Base-by-base conservation (phyloP, 495 filamentous ascomycete species). In the Pyrenula massariospora region DNA sequence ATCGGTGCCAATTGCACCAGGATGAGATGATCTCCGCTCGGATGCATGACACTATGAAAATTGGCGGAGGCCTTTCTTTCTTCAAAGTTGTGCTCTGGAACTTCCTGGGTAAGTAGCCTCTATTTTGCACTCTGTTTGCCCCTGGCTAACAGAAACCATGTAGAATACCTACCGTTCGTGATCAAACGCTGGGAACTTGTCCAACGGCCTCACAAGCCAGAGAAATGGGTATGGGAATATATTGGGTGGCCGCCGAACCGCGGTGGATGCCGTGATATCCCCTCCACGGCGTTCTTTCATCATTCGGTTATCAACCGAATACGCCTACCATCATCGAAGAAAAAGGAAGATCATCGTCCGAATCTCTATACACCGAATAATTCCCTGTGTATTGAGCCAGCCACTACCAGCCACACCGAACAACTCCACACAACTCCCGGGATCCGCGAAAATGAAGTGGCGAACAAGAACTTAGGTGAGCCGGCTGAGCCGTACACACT, bases 181-280 rank as follows among this genome's bases (percentile, higher is more conserved):
- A 0, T 86, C 91, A 1, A 55, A 89, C 1, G 78, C 78, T 0
- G 93, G 90, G 90, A 84, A 83, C 22, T 68, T 90, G 25, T 92
- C 93, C 87, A 87, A 94, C 63, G 91, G 84, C 62, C 71, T 94
- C 12, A 89, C 89, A 64, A 93, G 20, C 77, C 81, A 53, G 55
- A 73, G 1, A 84, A 92, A 58, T 88, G 88, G 0, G 80, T 81
- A 0, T 94, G 89, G 89, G 85, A 86, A 60, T 83, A 86, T 0
- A 92, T 94, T 57, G 70, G 81, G 21, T 91, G 87, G 83, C 89
- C 89, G 0, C 66, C 93, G 2, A 89, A 89, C 0, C 80, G 81
- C 50, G 89, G 89, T 22, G 89, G 93, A 65, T 82, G 86, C 2
- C 80, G 89, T 1, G 89, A 94, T 65, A 87, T 95, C 12, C 89